phyloP scores from a whole-genome alignment of 2,329 filamentous ascomycete species.

The Coniochaeta sp. region DNA sequence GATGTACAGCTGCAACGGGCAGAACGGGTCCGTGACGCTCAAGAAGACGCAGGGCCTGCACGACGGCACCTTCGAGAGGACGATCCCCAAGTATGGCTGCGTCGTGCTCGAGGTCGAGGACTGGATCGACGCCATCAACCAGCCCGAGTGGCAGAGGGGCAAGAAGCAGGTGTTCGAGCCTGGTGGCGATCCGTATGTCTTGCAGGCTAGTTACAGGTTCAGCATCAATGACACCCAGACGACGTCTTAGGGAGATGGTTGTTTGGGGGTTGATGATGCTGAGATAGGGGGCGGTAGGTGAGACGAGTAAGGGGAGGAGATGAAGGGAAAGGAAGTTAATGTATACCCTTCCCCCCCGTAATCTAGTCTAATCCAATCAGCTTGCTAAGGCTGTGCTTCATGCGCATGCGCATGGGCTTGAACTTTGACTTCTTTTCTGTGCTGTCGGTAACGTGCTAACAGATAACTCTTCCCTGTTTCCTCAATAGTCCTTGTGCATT shows the following conservation, averaged over 20 bases:
- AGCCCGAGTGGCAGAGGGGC: constrained; percentile 75
- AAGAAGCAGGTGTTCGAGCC: constrained; percentile 54
- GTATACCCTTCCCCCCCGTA: too few species aligned
- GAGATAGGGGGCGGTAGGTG: background rate
- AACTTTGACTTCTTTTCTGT: too few species aligned
- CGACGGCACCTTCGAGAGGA: constrained; percentile 48
- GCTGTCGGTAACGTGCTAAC: too few species aligned
- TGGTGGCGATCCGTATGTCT: constrained; percentile 52
- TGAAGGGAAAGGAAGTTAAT: too few species aligned
- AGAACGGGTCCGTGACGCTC: constrained; percentile 64
- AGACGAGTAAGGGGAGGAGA: too few species aligned
- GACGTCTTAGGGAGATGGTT: background rate
- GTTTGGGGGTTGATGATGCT: background rate
- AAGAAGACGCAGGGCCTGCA: constrained; percentile 64
- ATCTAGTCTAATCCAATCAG: too few species aligned
- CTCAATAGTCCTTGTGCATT: too few species aligned
- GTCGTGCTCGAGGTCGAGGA: constrained; percentile 88
- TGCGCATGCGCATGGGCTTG: too few species aligned
- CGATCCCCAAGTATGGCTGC: constrained; percentile 72
- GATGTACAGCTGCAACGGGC: constrained; percentile 74
- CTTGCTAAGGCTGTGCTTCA: too few species aligned
- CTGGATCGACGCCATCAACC: constrained; percentile 90
- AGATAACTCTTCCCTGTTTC: too few species aligned
- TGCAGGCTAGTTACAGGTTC: constrained; percentile 56
- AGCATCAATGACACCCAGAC: constrained; percentile 33